Evolutionary conservation across 2,329 filamentous ascomycete species (phyloP).

Genomic region (Dendryphion nanum): DNA sequence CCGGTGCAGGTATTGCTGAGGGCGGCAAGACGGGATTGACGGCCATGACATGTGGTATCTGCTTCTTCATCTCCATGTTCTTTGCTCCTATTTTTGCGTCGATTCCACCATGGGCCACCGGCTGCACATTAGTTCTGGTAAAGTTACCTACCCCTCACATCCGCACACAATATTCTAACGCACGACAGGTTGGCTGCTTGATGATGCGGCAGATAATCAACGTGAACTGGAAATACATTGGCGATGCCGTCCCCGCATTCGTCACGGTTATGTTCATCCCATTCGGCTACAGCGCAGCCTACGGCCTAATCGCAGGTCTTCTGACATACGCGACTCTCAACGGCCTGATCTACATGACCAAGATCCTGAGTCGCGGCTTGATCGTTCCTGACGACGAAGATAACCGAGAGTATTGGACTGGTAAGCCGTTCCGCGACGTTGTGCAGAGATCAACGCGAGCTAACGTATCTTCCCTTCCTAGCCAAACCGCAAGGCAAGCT

Average conservation of each 20-base stretch:
- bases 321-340: constrained; percentile 76
- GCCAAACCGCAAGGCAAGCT: constrained; percentile 32
- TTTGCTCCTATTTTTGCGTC: constrained; percentile 89
- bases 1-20: constrained; percentile 83
- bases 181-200: constrained; percentile 62
- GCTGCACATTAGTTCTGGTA: constrained; percentile 78
- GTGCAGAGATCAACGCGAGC: constrained; percentile 2
- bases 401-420: constrained; percentile 77
- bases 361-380: constrained; percentile 63
- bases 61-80: constrained; percentile 85
- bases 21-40: constrained; percentile 82
- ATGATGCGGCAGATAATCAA: constrained; percentile 72
- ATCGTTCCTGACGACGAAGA: constrained; percentile 74
- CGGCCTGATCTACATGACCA: constrained; percentile 65
- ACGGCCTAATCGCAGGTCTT: constrained; percentile 80
- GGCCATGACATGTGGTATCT: constrained; percentile 72
- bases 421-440: constrained; percentile 46
- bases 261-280: constrained; percentile 82
- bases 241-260: constrained; percentile 81
- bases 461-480: constrained; percentile 13
- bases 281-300: constrained; percentile 84
- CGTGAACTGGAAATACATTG: constrained; percentile 86
- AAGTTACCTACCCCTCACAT: constrained; percentile 5
- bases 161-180: constrained; percentile 12
- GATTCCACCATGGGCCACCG: constrained; percentile 85